A percentile compares a stretch with the other conserved stretches of the same genome.
These are phyloP conservation scores for Vigna trinervia DNA, from an alignment of 306 rosid genomes.

Conservation along the genomic window DNA sequence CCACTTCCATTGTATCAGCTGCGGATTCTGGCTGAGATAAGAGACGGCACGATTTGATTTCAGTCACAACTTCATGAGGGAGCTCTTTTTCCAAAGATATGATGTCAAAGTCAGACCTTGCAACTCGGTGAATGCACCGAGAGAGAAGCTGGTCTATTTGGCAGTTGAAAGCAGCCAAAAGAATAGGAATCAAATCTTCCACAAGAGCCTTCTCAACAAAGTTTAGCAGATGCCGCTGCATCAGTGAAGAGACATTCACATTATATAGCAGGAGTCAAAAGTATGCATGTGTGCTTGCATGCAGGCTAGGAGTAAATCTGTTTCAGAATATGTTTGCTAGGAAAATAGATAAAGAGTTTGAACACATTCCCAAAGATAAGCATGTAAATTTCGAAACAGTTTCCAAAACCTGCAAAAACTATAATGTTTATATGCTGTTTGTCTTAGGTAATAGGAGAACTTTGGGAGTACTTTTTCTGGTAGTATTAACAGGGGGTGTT, in stretches of 20 bases:
- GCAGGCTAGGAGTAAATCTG: background rate
- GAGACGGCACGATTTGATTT: slow-evolving; percentile 55
- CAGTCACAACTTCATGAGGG: slow-evolving; percentile 58
- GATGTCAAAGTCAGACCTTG: slow-evolving; percentile 69
- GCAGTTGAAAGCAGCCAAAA: slow-evolving; percentile 69
- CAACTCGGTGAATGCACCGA: slow-evolving; percentile 73
- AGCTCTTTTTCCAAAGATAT: slow-evolving; percentile 78
- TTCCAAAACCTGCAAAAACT: slow-evolving; percentile 1
- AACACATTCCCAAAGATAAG: background rate
- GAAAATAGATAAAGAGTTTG: background rate
- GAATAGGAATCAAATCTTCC: slow-evolving; percentile 86
- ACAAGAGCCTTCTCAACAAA: slow-evolving; percentile 85
- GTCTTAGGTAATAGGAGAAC: background rate
- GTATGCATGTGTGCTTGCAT: background rate
- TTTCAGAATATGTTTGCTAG: background rate
- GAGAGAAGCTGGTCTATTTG: slow-evolving; percentile 63
- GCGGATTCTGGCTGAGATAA: slow-evolving; percentile 49
- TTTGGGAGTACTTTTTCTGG: background rate
- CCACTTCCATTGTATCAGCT: slow-evolving; percentile 53
- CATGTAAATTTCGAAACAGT: background rate
- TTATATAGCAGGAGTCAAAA: slow-evolving; percentile 8
- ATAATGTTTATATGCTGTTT: background rate
- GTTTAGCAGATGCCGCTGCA: slow-evolving; percentile 82
- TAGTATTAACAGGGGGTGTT: background rate
- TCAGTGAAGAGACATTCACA: slow-evolving; percentile 39